Percentiles rank a stretch among this genome's conserved stretches.
Evolutionary conservation across 495 filamentous ascomycete species (phyloP).

Genomic region (Mycothermus thermophilus): DNA sequence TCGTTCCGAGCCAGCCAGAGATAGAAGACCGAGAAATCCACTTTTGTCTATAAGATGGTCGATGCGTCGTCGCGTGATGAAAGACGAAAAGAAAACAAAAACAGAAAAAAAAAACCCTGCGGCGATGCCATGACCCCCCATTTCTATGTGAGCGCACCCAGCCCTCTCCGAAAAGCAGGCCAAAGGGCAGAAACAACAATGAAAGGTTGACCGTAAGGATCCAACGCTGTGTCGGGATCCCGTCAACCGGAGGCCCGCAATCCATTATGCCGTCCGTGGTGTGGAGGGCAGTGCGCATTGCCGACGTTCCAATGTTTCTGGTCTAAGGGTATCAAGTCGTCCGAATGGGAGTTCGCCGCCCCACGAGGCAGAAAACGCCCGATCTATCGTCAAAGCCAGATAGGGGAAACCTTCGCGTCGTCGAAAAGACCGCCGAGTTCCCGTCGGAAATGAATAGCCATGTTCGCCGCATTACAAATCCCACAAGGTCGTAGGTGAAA

Average conservation of each 20-base stretch:
- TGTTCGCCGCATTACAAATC: slow-evolving; percentile 21
- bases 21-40: slow-evolving; percentile 38
- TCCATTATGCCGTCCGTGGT: slow-evolving; percentile 16
- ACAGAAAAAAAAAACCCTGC: slow-evolving; percentile 16
- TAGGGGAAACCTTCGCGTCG: slow-evolving; percentile 12
- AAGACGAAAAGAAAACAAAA: slow-evolving; percentile 23
- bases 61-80: slow-evolving; percentile 20
- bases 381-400: slow-evolving; percentile 23
- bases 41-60: slow-evolving; percentile 45
- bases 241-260: slow-evolving; percentile 18
- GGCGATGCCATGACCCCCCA: slow-evolving; percentile 24
- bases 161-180: slow-evolving; percentile 29
- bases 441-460: slow-evolving; percentile 15
- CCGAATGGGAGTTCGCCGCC: slow-evolving; percentile 7
- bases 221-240: slow-evolving; percentile 23
- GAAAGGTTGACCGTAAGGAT: slow-evolving; percentile 21
- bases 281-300: slow-evolving; percentile 13
- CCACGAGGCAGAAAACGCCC: slow-evolving; percentile 13
- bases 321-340: slow-evolving; percentile 33
- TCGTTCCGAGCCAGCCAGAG: slow-evolving; percentile 24
- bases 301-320: slow-evolving; percentile 16
- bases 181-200: slow-evolving; percentile 21
- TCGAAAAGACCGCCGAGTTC: slow-evolving; percentile 11
- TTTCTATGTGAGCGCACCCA: slow-evolving; percentile 29
- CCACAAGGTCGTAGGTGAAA: slow-evolving; percentile 11